Evolutionary conservation across 2,329 filamentous ascomycete species (phyloP).

Genomic region (Claviceps purpurea): DNA sequence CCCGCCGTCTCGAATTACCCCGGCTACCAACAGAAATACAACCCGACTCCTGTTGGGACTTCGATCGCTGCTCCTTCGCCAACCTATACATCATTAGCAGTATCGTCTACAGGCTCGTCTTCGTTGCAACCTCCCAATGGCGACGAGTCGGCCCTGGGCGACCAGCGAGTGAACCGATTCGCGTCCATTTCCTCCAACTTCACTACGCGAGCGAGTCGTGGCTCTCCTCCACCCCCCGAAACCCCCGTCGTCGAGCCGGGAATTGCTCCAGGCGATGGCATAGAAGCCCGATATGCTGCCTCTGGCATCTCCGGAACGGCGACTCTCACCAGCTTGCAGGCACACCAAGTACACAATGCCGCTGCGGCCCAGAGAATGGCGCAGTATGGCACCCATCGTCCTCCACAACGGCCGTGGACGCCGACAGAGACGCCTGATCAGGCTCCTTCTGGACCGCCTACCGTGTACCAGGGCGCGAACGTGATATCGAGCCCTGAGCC

Average conservation of each 20-base stretch:
- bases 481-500: slow-evolving; percentile 44
- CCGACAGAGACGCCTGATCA: slow-evolving; percentile 82
- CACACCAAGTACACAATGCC: slow-evolving; percentile 51
- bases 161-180: slow-evolving; percentile 46
- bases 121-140: slow-evolving; percentile 10
- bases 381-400: slow-evolving; percentile 50
- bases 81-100: slow-evolving; percentile 13
- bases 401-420: slow-evolving; percentile 62
- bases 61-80: slow-evolving; percentile 17
- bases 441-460: slow-evolving; percentile 78
- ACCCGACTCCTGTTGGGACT: slow-evolving; percentile 39
- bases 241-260: slow-evolving; percentile 70
- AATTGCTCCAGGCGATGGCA: slow-evolving; percentile 60
- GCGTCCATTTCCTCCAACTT: slow-evolving; percentile 83
- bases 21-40: slow-evolving; percentile 45
- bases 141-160: slow-evolving; percentile 20
- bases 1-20: slow-evolving; percentile 29
- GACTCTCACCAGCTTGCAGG: slow-evolving; percentile 60
- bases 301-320: slow-evolving; percentile 79
- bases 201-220: slow-evolving; percentile 80
- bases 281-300: slow-evolving; percentile 83
- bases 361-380: slow-evolving; percentile 70
- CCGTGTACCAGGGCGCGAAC: slow-evolving; percentile 77
- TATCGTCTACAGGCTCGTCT: slow-evolving; percentile 5
- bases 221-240: slow-evolving; percentile 88